phyloP scores from a whole-genome alignment of 202 grass and related monocot species.

The Dendrocalamus latiflorus region DNA sequence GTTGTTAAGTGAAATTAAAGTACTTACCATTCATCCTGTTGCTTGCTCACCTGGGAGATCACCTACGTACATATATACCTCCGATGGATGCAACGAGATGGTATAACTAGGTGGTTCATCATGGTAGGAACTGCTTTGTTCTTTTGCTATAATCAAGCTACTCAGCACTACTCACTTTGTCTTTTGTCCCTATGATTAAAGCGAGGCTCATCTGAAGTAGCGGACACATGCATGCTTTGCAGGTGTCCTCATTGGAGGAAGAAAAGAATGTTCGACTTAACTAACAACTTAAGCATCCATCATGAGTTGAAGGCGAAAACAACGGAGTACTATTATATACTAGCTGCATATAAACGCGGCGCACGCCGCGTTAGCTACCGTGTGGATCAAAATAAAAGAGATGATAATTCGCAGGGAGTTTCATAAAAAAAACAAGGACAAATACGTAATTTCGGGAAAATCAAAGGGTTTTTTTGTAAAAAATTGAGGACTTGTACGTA shows the following conservation, averaged over 20 bases:
- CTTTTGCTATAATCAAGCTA: slow-evolving; percentile 52
- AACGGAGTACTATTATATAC: neutral
- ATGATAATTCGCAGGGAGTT: too few species aligned
- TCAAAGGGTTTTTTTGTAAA: too few species aligned
- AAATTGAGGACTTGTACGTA: too few species aligned
- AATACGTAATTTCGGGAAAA: too few species aligned
- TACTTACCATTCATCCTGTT: neutral
- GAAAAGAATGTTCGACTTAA: too few species aligned
- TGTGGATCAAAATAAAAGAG: too few species aligned
- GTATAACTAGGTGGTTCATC: slow-evolving; percentile 31
- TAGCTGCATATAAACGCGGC: too few species aligned
- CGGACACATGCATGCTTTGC: too few species aligned
- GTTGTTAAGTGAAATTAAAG: neutral
- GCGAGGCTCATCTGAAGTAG: too few species aligned
- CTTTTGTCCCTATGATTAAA: slow-evolving; percentile 54
- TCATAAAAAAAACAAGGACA: too few species aligned
- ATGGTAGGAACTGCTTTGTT: slow-evolving; percentile 37
- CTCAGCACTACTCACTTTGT: slow-evolving; percentile 39
- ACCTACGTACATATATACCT: neutral
- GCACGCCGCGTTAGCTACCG: too few species aligned
- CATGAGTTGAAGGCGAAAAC: neutral
- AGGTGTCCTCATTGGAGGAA: too few species aligned
- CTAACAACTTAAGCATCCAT: slow-evolving; percentile 1
- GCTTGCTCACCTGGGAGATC: neutral
- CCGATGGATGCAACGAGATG: slow-evolving; percentile 18